A percentile compares a stretch with the other conserved stretches of the same genome.
Evolutionary conservation across 345 rosid genomes (phyloP).

Genomic region (Salix arbutifolia): DNA sequence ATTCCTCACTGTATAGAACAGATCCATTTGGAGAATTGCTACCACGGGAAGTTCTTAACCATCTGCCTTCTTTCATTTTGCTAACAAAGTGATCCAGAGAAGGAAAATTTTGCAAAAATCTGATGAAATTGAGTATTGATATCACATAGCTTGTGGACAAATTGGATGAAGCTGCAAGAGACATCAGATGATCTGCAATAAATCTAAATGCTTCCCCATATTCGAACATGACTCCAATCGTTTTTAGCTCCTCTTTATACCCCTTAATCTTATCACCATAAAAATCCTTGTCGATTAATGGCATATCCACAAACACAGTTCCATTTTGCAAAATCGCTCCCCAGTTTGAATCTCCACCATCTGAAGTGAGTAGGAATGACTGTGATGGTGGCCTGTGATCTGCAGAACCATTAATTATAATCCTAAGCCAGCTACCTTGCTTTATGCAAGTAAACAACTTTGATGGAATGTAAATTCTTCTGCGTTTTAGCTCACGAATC

Average conservation of each 20-base stretch:
- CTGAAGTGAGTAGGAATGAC: conserved; percentile 45
- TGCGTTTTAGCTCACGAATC: conserved; percentile 24
- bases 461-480: conserved; percentile 21
- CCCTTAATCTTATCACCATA: conserved; percentile 44
- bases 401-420: conserved; percentile 37
- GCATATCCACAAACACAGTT: conserved; percentile 55
- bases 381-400: conserved; percentile 51
- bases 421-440: conserved; percentile 58
- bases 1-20: conserved; percentile 44
- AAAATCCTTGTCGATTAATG: conserved; percentile 47
- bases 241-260: conserved; percentile 45
- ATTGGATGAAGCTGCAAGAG: conserved; percentile 34
- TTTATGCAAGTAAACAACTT: conserved; percentile 45
- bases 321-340: conserved; percentile 53
- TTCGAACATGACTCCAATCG: conserved; percentile 57
- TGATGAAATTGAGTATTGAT: conserved; percentile 55
- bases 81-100: conserved; percentile 38
- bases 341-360: conserved; percentile 31
- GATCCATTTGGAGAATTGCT: conserved; percentile 45
- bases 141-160: conserved; percentile 36
- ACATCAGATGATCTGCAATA: conserved; percentile 53
- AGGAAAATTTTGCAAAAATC: conserved; percentile 28
- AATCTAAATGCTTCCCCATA: conserved; percentile 46
- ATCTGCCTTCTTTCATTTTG: conserved; percentile 32
- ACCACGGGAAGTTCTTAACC: conserved; percentile 52